phyloP scores from a whole-genome alignment of 2,329 filamentous ascomycete species.

The Magnaporthiopsis incrustans region DNA sequence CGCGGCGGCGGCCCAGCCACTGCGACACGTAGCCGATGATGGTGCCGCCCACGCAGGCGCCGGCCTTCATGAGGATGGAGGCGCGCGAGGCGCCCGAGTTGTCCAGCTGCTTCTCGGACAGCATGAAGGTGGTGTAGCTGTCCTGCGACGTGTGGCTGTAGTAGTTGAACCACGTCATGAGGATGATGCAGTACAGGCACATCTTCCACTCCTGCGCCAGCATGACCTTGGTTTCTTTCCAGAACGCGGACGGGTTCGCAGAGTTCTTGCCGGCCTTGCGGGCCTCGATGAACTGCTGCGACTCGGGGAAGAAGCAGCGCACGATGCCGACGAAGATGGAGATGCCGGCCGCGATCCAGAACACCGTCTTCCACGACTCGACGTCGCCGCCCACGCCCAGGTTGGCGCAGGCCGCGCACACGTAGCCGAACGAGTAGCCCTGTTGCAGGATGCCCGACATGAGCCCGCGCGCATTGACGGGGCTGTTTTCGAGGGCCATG shows the following conservation, averaged over 20 bases:
- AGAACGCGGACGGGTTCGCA: constrained; percentile 8
- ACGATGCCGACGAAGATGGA: constrained; percentile 62
- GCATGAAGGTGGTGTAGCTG: constrained; percentile 75
- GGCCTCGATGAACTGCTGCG: constrained; percentile 64
- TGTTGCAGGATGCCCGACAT: constrained; percentile 79
- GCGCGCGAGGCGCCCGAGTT: constrained; percentile 60
- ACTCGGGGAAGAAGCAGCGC: constrained; percentile 65
- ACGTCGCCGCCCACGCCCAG: constrained; percentile 53
- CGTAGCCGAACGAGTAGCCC: constrained; percentile 73
- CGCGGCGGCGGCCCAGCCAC: constrained; percentile 63
- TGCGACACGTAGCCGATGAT: constrained; percentile 69
- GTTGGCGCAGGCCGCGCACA: constrained; percentile 52
- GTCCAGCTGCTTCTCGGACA: constrained; percentile 59
- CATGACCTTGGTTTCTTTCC: constrained; percentile 9
- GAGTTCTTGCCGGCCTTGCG: constrained; percentile 20
- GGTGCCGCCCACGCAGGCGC: constrained; percentile 66
- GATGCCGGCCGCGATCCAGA: constrained; percentile 61
- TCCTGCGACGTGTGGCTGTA: constrained; percentile 77
- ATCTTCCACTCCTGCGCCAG: constrained; percentile 24
- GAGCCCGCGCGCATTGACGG: constrained; percentile 59
- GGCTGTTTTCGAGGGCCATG: constrained; percentile 60
- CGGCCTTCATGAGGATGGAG: constrained; percentile 74
- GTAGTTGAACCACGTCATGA: constrained; percentile 60
- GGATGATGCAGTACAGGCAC: constrained; percentile 66
- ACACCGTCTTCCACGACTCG: constrained; percentile 65